phyloP scores from a whole-genome alignment of 306 rosid genomes.

The Lupinus albus region DNA sequence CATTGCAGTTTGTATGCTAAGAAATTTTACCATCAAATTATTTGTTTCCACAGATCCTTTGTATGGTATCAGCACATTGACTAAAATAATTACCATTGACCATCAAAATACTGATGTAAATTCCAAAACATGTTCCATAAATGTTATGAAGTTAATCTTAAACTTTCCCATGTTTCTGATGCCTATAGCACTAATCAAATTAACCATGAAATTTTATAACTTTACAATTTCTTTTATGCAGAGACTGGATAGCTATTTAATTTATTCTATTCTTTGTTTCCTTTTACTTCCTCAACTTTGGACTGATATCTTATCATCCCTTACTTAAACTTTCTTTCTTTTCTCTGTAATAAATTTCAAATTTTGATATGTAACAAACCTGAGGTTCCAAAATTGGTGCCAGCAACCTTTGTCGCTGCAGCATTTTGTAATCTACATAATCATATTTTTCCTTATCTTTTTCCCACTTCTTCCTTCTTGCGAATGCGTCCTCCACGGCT shows the following conservation, averaged over 20 bases:
- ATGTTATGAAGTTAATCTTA: not conserved
- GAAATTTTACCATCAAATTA: constrained; percentile 26
- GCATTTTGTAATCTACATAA: constrained; percentile 47
- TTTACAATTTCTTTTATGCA: constrained; percentile 17
- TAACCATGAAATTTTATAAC: not conserved
- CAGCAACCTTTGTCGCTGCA: constrained; percentile 55
- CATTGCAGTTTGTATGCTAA: not conserved
- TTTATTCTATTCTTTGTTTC: constrained; percentile 15
- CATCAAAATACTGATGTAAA: constrained; percentile 27
- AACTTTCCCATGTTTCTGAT: constrained; percentile 7
- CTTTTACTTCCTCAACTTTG: constrained; percentile 29
- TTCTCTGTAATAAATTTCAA: constrained; percentile 12
- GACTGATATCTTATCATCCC: constrained; percentile 21
- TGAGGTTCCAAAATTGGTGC: constrained; percentile 83
- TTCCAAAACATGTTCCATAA: constrained; percentile 15
- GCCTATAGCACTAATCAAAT: constrained; percentile 9
- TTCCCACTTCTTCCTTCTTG: constrained; percentile 75
- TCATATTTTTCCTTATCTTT: constrained; percentile 55
- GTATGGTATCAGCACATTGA: constrained; percentile 19
- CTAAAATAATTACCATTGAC: constrained; percentile 24
- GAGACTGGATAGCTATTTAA: constrained; percentile 3
- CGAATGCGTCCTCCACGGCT: constrained; percentile 67
- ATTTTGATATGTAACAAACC: constrained; percentile 54
- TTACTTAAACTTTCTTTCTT: constrained; percentile 25
- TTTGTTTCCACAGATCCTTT: constrained; percentile 13